Evolutionary conservation across 1,139 yeast genomes (phyloP).

Genomic region (Protomyces pachydermus): DNA sequence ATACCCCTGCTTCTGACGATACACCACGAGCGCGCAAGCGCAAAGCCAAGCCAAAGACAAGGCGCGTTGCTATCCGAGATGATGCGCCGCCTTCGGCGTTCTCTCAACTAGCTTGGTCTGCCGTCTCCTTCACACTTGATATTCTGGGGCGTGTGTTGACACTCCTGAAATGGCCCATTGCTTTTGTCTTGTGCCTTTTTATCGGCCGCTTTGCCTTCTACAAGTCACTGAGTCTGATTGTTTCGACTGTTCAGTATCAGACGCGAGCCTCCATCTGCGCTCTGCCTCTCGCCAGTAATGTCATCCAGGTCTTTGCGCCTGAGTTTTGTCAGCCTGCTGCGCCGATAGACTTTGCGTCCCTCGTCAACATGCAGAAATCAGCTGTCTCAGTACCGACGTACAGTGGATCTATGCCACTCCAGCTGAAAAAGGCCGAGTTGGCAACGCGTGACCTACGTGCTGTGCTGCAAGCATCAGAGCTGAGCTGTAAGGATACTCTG

Average conservation of each 20-base stretch:
- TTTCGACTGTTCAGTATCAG: conserved; percentile 3
- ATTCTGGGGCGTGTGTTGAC: background rate
- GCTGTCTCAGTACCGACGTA: conserved; percentile 9
- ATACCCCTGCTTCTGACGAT: too few species aligned
- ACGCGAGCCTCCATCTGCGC: conserved; percentile 10
- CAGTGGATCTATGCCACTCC: conserved; percentile 13
- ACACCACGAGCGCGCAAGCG: background rate
- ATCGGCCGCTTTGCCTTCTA: conserved; percentile 11
- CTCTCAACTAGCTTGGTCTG: background rate
- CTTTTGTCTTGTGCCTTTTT: background rate
- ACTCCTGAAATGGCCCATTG: conserved; percentile 21
- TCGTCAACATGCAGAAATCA: conserved; percentile 7
- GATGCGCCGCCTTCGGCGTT: background rate
- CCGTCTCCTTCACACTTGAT: background rate
- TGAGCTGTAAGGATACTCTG: conserved; percentile 13
- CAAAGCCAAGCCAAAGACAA: background rate
- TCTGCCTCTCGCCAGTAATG: conserved; percentile 4
- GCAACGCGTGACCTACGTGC: conserved; percentile 18
- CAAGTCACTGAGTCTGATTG: background rate
- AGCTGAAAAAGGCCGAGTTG: conserved; percentile 20
- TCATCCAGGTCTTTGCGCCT: conserved; percentile 6
- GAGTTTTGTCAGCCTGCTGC: conserved; percentile 1
- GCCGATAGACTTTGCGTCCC: conserved; percentile 6
- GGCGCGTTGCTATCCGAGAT: background rate
- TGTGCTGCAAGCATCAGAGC: conserved; percentile 7